phyloP scores from a whole-genome alignment of 768 basidiomycete genomes.

The Suillus decipiens region DNA sequence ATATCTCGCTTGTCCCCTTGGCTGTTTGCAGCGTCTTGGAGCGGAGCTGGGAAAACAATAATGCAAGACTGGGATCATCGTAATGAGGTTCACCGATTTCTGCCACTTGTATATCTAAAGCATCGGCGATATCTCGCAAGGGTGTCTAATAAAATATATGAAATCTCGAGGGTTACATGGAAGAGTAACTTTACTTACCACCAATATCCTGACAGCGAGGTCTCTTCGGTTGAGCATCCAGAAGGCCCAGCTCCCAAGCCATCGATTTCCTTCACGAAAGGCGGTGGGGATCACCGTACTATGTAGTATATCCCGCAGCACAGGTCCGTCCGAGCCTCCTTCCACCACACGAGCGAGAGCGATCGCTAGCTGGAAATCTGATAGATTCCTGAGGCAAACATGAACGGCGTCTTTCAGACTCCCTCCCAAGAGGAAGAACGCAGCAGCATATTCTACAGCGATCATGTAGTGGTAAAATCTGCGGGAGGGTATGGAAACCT shows the following conservation, averaged over 20 bases:
- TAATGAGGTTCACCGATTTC: conserved; percentile 86
- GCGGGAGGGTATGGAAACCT: conserved; percentile 26
- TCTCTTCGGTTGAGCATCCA: conserved; percentile 91
- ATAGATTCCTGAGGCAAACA: conserved; percentile 84
- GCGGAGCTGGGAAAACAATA: conserved; percentile 87
- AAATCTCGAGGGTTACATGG: background rate
- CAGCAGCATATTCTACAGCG: conserved; percentile 84
- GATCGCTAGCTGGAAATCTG: conserved; percentile 89
- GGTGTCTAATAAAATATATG: conserved; percentile 55
- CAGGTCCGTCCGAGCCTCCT: conserved; percentile 76
- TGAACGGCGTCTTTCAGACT: conserved; percentile 89
- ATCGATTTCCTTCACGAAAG: conserved; percentile 86
- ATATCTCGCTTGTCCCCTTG: conserved; percentile 90
- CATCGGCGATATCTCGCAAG: conserved; percentile 66
- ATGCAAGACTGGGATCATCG: conserved; percentile 90
- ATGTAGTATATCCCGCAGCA: conserved; percentile 71
- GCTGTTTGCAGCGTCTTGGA: conserved; percentile 91
- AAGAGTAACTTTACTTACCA: conserved; percentile 53
- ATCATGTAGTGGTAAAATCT: conserved; percentile 11
- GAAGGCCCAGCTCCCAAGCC: conserved; percentile 95
- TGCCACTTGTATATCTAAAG: conserved; percentile 51
- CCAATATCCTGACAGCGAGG: conserved; percentile 83
- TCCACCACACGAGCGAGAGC: conserved; percentile 86
- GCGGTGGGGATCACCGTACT: conserved; percentile 80
- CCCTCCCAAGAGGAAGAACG: conserved; percentile 93